These are phyloP conservation scores for Daldinia eschscholtzii DNA, from an alignment of 2,329 filamentous ascomycete species.

Conservation along the genomic window DNA sequence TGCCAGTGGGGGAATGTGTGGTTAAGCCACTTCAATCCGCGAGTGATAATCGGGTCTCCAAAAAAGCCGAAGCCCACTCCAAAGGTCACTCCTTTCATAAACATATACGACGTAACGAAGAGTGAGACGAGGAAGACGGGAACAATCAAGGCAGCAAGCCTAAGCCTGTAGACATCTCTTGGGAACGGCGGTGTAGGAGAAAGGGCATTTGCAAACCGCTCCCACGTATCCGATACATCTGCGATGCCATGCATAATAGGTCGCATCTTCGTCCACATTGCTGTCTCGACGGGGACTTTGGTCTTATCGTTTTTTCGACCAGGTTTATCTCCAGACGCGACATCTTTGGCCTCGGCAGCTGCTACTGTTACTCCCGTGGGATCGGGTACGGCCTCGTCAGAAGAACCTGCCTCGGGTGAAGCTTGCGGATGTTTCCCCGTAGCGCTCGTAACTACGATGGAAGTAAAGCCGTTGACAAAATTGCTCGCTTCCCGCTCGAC, in stretches of 20 bases:
- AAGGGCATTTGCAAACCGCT: constrained; percentile 61
- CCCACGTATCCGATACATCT: constrained; percentile 63
- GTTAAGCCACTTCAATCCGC: constrained; percentile 71
- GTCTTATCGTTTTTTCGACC: constrained; percentile 76
- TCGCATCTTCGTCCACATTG: constrained; percentile 81
- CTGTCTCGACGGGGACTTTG: constrained; percentile 80
- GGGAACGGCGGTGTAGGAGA: constrained; percentile 75
- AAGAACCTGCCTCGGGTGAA: constrained; percentile 59
- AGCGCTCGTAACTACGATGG: constrained; percentile 79
- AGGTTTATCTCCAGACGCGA: constrained; percentile 62
- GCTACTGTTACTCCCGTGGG: constrained; percentile 55
- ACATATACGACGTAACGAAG: constrained; percentile 68
- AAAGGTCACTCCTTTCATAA: constrained; percentile 75
- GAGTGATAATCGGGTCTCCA: constrained; percentile 78
- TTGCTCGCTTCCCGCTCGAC: constrained; percentile 87
- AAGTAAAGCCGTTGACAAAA: constrained; percentile 79
- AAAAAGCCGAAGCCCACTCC: constrained; percentile 82
- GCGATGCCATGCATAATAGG: constrained; percentile 74
- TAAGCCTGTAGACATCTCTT: constrained; percentile 63
- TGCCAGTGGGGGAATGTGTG: constrained; percentile 76
- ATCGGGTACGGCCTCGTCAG: constrained; percentile 51
- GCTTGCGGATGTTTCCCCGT: constrained; percentile 80
- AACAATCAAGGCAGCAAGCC: constrained; percentile 65
- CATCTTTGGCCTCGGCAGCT: constrained; percentile 58
- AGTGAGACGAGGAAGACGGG: constrained; percentile 66